A percentile compares a stretch with the other conserved stretches of the same genome.
These are phyloP conservation scores for Cryphonectria naterciae DNA, from an alignment of 2,329 filamentous ascomycete genomes.

Conservation along the genomic window DNA sequence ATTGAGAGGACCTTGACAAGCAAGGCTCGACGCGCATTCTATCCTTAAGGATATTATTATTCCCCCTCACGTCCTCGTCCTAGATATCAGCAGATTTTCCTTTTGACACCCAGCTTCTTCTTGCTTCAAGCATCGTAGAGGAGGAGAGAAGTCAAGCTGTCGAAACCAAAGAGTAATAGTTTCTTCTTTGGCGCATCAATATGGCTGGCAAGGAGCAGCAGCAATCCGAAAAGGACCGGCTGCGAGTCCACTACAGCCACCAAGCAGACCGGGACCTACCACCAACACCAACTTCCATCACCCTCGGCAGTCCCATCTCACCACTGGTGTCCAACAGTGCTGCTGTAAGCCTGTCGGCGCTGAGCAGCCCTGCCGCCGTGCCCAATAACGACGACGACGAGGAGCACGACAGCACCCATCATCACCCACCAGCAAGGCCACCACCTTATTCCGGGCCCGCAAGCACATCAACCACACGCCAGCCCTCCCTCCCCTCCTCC, in stretches of 20 bases:
- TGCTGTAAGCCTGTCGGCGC: conserved; percentile 1
- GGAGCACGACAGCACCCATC: not conserved
- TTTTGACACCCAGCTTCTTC: not conserved
- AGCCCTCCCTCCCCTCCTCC: conserved; percentile 32
- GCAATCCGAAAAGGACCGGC: conserved; percentile 25
- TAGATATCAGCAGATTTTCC: not conserved
- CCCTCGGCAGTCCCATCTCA: conserved; percentile 13
- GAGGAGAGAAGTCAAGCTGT: not conserved
- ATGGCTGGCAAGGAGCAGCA: conserved; percentile 26
- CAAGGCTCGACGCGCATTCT: not conserved
- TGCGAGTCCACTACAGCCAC: conserved; percentile 20
- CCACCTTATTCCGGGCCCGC: conserved; percentile 43
- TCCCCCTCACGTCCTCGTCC: not conserved
- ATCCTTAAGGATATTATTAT: not conserved
- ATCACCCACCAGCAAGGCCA: conserved; percentile 29
- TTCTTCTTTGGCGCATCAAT: not conserved
- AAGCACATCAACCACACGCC: conserved; percentile 25
- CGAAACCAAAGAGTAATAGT: not conserved
- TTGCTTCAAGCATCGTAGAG: not conserved
- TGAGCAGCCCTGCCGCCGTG: not conserved
- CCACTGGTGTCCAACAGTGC: not conserved
- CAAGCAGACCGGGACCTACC: conserved; percentile 14
- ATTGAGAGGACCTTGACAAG: not conserved
- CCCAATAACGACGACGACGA: not conserved
- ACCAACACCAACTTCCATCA: conserved; percentile 11